These are phyloP conservation scores for Auriscalpium orientale DNA, from an alignment of 768 basidiomycete genomes.

Conservation along the genomic window DNA sequence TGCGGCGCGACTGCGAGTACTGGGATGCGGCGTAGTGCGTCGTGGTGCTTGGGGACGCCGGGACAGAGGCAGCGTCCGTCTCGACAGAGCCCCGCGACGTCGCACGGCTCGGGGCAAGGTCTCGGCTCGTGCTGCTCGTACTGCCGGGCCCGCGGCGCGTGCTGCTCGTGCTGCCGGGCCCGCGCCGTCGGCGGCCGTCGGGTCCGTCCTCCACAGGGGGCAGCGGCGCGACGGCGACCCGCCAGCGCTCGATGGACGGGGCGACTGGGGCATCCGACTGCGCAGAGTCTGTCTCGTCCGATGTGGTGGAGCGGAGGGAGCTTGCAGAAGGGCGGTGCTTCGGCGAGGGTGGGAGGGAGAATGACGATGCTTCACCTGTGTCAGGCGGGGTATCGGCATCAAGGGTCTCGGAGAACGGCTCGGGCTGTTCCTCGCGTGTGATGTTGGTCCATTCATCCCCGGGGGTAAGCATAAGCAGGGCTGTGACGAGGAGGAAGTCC, in stretches of 20 bases:
- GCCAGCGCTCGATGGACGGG: background rate
- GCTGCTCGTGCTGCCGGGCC: background rate
- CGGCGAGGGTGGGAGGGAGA: background rate
- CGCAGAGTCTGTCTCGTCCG: background rate
- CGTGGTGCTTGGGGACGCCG: background rate
- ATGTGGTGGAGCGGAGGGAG: background rate
- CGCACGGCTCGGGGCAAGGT: background rate
- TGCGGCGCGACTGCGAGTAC: background rate
- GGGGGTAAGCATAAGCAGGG: conserved; percentile 61
- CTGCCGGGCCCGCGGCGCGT: background rate
- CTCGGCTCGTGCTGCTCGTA: background rate
- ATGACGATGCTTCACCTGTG: background rate
- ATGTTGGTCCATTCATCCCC: conserved; percentile 43
- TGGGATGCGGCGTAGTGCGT: background rate
- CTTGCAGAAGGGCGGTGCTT: background rate
- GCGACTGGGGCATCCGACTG: background rate
- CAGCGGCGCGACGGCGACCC: background rate
- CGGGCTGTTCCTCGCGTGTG: conserved; percentile 2
- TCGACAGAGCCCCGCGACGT: background rate
- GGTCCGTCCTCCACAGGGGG: background rate
- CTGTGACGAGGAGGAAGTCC: conserved; percentile 64
- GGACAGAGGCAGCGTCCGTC: background rate
- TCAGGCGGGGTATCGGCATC: background rate
- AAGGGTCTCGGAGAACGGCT: background rate
- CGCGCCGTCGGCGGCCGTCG: background rate